A percentile compares a stretch with the other conserved stretches of the same genome.
phyloP scores from a whole-genome alignment of 768 basidiomycete genomes.

The Phlebiopsis gigantea region DNA sequence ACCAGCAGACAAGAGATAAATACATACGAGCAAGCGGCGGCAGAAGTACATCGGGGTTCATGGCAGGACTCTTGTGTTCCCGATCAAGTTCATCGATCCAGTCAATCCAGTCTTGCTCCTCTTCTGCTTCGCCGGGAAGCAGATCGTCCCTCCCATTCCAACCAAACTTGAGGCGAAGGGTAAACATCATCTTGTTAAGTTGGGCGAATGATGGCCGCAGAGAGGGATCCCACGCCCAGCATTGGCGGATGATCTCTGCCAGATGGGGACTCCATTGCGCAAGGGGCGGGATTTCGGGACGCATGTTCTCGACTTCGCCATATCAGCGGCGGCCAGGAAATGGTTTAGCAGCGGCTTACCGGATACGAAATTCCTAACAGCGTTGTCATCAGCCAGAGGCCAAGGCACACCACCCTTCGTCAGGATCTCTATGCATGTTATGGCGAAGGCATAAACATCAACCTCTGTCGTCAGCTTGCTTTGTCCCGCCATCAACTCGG shows the following conservation, averaged over 20 bases:
- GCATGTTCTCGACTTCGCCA: conserved; percentile 19
- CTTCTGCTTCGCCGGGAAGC: neutral
- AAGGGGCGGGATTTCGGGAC: conserved; percentile 17
- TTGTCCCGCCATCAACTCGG: conserved; percentile 33
- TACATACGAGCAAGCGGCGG: neutral
- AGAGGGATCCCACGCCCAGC: conserved; percentile 53
- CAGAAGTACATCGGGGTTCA: conserved; percentile 26
- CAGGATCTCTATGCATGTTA: conserved; percentile 30
- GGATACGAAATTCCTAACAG: conserved; percentile 26
- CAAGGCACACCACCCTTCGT: conserved; percentile 32
- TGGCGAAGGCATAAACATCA: conserved; percentile 39
- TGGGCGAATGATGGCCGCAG: conserved; percentile 48
- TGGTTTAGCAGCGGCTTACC: conserved; percentile 15
- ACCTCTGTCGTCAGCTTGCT: conserved; percentile 26
- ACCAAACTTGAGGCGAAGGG: conserved; percentile 36
- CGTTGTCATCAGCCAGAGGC: conserved; percentile 23
- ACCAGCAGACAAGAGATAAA: neutral
- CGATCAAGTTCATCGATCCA: conserved; percentile 5
- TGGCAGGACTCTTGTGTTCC: conserved; percentile 29
- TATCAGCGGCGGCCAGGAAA: conserved; percentile 28
- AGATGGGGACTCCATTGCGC: conserved; percentile 18
- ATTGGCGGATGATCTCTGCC: conserved; percentile 43
- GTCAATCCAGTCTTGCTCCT: neutral
- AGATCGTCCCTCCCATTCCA: conserved; percentile 17
- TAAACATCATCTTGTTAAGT: conserved; percentile 42